Conservation (phyloP, 305 asterid genomes). For the Petunia hybrid region DNA sequence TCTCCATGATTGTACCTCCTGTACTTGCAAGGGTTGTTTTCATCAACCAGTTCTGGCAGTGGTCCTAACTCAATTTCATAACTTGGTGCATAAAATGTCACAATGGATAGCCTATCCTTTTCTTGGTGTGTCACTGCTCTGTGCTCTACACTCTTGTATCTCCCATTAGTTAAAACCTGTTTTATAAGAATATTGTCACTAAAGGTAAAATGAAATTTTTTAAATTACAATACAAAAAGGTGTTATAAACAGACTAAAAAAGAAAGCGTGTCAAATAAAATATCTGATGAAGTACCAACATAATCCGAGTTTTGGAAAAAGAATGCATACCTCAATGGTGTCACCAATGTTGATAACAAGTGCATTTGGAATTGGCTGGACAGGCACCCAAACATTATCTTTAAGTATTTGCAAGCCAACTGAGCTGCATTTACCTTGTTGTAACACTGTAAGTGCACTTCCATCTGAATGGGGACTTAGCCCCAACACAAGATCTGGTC, state of each 20-base stretch:
- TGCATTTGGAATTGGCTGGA: constrained; percentile 83
- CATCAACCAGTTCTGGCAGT: constrained; percentile 58
- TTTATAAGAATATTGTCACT: background rate
- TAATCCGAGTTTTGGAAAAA: background rate
- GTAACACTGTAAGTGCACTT: constrained; percentile 92
- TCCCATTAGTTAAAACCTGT: constrained; percentile 87
- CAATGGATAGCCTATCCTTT: constrained; percentile 83
- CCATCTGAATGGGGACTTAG: constrained; percentile 99
- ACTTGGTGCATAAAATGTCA: constrained; percentile 95
- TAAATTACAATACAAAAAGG: background rate
- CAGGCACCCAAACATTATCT: constrained; percentile 68
- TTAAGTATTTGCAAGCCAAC: constrained; percentile 94
- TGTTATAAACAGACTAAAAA: background rate
- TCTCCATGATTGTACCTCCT: constrained; percentile 95
- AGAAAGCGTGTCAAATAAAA: background rate
- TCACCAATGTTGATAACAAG: constrained; percentile 94
- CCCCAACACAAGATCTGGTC: constrained; percentile 92
- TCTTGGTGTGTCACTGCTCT: constrained; percentile 87
- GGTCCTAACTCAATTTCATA: constrained; percentile 87
- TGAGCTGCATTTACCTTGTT: constrained; percentile 70
- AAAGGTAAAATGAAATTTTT: background rate
- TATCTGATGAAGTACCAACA: background rate
- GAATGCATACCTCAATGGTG: constrained; percentile 73
- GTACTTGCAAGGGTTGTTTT: constrained; percentile 67
- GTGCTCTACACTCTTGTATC: constrained; percentile 95